phyloP scores from a whole-genome alignment of 495 filamentous ascomycete species.

The Lichenothelia convexa region DNA sequence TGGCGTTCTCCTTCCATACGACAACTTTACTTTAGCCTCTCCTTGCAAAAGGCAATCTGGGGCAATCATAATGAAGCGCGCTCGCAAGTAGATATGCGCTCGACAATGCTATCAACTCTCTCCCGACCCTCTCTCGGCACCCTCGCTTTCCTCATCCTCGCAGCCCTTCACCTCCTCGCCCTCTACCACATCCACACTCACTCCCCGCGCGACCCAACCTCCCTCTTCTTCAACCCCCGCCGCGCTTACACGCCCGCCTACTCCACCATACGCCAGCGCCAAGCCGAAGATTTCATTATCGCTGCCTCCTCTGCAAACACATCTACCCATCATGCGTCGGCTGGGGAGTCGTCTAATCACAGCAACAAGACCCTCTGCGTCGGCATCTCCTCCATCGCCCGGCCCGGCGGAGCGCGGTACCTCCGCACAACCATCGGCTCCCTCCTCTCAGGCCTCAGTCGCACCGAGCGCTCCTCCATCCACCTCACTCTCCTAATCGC shows the following conservation, averaged over 20 bases:
- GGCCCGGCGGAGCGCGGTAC: conserved; percentile 19
- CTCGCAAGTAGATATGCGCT: no score
- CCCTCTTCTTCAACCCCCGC: conserved; percentile 24
- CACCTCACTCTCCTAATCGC: conserved; percentile 35
- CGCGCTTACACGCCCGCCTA: conserved; percentile 25
- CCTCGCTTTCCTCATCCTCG: conserved; percentile 2
- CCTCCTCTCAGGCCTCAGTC: conserved; percentile 29
- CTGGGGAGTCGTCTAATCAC: no score
- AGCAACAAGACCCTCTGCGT: conserved; percentile 9
- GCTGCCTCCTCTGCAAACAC: conserved; percentile 6
- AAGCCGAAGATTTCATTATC: conserved; percentile 21
- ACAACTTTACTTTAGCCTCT: no score
- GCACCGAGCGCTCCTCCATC: conserved; percentile 27
- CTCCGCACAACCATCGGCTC: conserved; percentile 32
- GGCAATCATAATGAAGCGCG: no score
- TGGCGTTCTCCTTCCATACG: no score
- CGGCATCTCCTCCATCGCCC: conserved; percentile 11
- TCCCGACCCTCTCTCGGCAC: not conserved
- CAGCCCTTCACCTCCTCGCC: conserved; percentile 6
- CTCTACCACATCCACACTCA: conserved; percentile 7
- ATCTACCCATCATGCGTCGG: not conserved
- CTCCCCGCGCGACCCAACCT: conserved; percentile 26
- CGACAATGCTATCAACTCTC: no score
- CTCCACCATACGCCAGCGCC: conserved; percentile 20
- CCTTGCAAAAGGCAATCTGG: no score